Conservation (phyloP, 2,329 filamentous ascomycete genomes). For the Colletotrichum camelliae region DNA sequence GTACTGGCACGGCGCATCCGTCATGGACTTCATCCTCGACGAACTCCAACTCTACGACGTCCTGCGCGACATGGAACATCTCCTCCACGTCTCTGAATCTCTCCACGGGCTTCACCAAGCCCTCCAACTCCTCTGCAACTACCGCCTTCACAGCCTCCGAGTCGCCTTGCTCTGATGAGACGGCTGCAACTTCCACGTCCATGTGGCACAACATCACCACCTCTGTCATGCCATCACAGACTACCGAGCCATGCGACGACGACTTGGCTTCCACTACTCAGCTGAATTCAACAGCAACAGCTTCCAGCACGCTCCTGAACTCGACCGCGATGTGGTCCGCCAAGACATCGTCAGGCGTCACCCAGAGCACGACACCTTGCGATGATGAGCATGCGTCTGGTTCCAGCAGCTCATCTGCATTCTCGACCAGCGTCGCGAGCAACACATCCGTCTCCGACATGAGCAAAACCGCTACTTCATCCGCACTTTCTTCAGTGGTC, state of each 20-base stretch:
- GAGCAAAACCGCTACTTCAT: neutral
- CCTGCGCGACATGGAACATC: neutral
- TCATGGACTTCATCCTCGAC: neutral
- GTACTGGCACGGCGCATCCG: neutral
- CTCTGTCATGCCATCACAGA: neutral
- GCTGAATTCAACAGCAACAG: neutral
- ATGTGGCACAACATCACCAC: neutral
- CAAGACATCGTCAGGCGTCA: neutral
- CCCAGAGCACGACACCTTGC: neutral
- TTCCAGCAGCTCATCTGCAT: neutral
- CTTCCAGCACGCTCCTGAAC: neutral
- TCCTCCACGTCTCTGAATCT: neutral
- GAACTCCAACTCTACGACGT: neutral
- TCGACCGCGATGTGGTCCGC: neutral
- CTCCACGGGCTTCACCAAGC: neutral
- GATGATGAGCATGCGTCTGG: neutral
- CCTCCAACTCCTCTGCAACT: neutral
- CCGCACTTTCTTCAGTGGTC: neutral
- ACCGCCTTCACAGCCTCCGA: neutral
- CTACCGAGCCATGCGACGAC: conserved; percentile 5
- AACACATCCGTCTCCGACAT: neutral
- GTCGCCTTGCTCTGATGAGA: neutral
- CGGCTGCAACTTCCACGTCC: neutral
- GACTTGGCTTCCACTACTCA: neutral
- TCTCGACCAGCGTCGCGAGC: neutral